Conservation (phyloP, 345 rosid genomes). For the Sisymbrium altissimum region DNA sequence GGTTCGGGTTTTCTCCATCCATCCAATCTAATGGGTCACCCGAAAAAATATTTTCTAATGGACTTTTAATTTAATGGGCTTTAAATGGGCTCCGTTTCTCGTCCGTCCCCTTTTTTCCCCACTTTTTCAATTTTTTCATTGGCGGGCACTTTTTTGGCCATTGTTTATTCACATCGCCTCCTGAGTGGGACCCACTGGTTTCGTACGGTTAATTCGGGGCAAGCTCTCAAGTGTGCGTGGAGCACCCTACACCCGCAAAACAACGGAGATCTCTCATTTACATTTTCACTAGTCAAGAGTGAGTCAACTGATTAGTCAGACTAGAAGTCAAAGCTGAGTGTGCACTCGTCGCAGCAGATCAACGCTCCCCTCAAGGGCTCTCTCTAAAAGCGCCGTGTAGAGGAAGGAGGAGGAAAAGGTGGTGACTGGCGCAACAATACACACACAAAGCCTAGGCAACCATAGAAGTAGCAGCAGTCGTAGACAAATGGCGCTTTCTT, state of each 20-base stretch:
- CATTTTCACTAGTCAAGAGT: neutral
- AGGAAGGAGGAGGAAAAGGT: neutral
- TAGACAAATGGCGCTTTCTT: constrained; percentile 50
- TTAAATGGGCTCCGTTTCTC: no score
- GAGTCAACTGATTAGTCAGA: neutral
- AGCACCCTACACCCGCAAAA: constrained; percentile 3
- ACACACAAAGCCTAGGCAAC: no score
- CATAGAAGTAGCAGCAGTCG: no score
- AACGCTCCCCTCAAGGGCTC: neutral
- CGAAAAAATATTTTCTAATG: neutral
- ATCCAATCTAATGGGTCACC: neutral
- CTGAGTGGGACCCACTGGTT: neutral
- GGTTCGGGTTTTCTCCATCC: constrained; percentile 4
- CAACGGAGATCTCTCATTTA: neutral
- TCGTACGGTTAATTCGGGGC: neutral
- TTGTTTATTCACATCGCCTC: no score
- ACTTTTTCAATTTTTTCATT: neutral
- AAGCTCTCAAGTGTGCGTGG: constrained; percentile 8
- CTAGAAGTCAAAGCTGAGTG: neutral
- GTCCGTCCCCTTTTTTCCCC: no score
- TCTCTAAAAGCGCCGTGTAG: neutral
- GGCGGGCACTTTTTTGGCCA: constrained; percentile 2
- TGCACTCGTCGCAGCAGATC: constrained; percentile 21
- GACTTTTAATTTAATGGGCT: constrained; percentile 8
- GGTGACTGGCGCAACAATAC: constrained; percentile 3